Percentiles rank a stretch among this genome's conserved stretches.
These are phyloP conservation scores for Heimioporus sp. DNA, from an alignment of 768 basidiomycete species.

Conservation along the genomic window DNA sequence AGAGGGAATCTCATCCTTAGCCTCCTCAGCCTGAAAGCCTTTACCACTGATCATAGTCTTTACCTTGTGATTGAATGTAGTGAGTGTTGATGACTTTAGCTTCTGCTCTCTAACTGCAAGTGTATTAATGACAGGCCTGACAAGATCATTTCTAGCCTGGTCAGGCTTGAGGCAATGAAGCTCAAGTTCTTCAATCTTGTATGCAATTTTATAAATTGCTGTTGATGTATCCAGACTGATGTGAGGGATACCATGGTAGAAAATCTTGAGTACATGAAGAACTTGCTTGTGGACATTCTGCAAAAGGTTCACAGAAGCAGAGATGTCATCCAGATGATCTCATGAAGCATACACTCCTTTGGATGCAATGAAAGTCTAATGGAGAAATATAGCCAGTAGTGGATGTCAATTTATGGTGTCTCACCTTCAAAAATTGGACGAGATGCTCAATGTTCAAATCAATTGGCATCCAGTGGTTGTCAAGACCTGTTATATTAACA, in stretches of 20 bases:
- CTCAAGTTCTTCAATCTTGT: slow-evolving; percentile 1
- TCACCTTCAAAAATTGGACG: slow-evolving; percentile 34
- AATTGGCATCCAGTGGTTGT: slow-evolving; percentile 34
- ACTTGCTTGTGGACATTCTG: slow-evolving; percentile 32
- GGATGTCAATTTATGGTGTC: too few species aligned
- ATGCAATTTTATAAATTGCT: slow-evolving; percentile 7
- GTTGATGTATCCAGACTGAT: slow-evolving; percentile 11
- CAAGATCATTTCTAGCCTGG: background rate
- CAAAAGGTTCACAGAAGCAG: slow-evolving; percentile 25
- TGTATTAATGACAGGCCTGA: slow-evolving; percentile 16
- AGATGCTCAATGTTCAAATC: slow-evolving; percentile 40
- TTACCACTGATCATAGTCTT: too few species aligned
- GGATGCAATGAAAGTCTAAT: slow-evolving; percentile 2
- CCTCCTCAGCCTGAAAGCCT: too few species aligned
- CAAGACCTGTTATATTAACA: slow-evolving; percentile 30
- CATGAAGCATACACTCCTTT: slow-evolving; percentile 34
- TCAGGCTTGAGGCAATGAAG: slow-evolving; percentile 9
- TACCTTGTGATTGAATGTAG: slow-evolving; percentile 36
- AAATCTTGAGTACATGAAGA: slow-evolving; percentile 10
- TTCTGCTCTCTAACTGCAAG: slow-evolving; percentile 14
- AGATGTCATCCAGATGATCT: slow-evolving; percentile 33
- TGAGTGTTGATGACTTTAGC: slow-evolving; percentile 24
- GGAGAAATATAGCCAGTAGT: too few species aligned
- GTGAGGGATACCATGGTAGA: slow-evolving; percentile 30
- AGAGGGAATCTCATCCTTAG: too few species aligned